Conservation (phyloP, 108 stramenopile genomes). For the Stephanodiscus triporus region DNA sequence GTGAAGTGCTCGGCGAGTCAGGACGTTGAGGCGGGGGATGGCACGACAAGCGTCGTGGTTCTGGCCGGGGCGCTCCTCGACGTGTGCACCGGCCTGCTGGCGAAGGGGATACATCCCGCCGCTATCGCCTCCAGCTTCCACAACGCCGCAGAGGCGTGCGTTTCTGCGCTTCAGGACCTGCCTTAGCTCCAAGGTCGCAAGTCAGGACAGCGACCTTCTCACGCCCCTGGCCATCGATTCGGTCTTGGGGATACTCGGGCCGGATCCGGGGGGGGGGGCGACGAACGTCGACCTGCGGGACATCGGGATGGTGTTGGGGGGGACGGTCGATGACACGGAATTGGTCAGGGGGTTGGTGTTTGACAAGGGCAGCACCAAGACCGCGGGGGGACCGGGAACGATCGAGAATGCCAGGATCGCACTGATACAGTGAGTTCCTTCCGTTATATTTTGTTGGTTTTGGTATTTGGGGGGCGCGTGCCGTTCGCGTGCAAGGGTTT, state of each 20-base stretch:
- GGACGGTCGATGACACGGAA: slow-evolving; percentile 99
- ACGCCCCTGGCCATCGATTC: slow-evolving; percentile 99
- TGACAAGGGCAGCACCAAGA: slow-evolving; percentile 91
- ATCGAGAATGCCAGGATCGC: slow-evolving; percentile 96
- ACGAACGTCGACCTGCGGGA: slow-evolving; percentile 95
- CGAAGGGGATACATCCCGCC: slow-evolving; percentile 98
- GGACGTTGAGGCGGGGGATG: slow-evolving; percentile 98
- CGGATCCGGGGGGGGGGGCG: slow-evolving; percentile 54
- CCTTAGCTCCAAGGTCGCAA: slow-evolving; percentile 94
- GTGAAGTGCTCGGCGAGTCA: slow-evolving; percentile 97
- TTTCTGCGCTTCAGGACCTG: slow-evolving; percentile 90
- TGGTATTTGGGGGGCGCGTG: no score
- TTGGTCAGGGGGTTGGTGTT: slow-evolving; percentile 95
- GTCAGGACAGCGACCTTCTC: slow-evolving; percentile 91
- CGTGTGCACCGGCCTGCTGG: slow-evolving; percentile 79
- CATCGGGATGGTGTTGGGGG: slow-evolving; percentile 97
- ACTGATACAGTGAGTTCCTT: slow-evolving; percentile 82
- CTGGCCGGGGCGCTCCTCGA: slow-evolving; percentile 97
- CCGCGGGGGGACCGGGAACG: slow-evolving; percentile 92
- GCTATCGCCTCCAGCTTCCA: slow-evolving; percentile 91
- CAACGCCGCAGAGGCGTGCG: slow-evolving; percentile 71
- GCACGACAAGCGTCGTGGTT: slow-evolving; percentile 96
- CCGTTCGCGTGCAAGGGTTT: no score
- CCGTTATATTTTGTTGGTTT: no score
- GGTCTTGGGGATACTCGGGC: slow-evolving; percentile 89